phyloP scores from a whole-genome alignment of 495 filamentous ascomycete species.

The Penicillium longicatenatum region DNA sequence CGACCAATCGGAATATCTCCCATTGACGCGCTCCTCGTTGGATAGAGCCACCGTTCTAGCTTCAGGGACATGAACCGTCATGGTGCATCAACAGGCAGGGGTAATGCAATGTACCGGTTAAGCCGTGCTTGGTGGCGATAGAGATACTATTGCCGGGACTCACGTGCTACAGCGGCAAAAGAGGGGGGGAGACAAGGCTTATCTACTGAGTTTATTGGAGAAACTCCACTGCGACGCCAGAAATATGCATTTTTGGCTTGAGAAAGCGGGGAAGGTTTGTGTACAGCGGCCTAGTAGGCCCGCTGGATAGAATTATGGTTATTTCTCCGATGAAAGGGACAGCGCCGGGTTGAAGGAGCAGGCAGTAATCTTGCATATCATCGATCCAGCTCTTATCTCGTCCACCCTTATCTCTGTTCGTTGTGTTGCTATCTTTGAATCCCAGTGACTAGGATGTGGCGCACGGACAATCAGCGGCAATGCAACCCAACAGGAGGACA shows the following conservation, averaged over 20 bases:
- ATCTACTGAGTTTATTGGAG: neutral
- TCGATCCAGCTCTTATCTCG: neutral
- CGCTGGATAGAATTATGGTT: neutral
- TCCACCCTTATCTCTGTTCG: neutral
- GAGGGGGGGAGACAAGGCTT: neutral
- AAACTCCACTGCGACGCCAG: neutral
- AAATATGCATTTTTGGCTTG: too few species aligned
- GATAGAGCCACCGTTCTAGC: neutral
- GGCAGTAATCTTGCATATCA: too few species aligned
- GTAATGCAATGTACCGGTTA: neutral
- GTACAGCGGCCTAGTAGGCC: too few species aligned
- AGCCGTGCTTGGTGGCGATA: neutral
- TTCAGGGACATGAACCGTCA: neutral
- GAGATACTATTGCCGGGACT: too few species aligned
- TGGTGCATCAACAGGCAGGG: neutral
- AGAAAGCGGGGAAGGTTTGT: neutral
- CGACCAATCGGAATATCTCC: neutral
- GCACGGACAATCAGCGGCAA: neutral
- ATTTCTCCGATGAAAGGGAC: neutral
- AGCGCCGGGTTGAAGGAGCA: too few species aligned
- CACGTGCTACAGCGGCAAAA: neutral
- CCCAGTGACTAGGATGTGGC: neutral
- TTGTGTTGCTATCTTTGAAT: neutral
- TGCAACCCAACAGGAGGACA: neutral
- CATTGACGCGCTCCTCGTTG: neutral